phyloP scores from a whole-genome alignment of 768 basidiomycete species.

The Kwoniella sp. region DNA sequence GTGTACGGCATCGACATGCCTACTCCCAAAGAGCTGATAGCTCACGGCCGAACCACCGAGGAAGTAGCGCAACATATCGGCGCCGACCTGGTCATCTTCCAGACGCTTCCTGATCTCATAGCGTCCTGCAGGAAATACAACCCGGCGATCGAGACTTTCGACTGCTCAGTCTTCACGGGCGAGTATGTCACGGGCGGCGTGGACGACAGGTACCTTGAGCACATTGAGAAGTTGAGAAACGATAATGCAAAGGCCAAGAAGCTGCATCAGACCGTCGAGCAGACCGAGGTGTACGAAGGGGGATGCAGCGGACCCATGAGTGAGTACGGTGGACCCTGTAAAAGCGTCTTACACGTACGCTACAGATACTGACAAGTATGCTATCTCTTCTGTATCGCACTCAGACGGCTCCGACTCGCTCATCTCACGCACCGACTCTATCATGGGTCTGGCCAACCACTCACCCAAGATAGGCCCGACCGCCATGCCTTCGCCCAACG shows the following conservation, averaged over 20 bases:
- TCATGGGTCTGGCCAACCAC: constrained; percentile 55
- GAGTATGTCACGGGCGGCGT: constrained; percentile 95
- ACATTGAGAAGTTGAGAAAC: constrained; percentile 74
- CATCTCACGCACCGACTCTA: constrained; percentile 32
- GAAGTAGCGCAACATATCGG: constrained; percentile 81
- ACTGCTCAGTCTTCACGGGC: constrained; percentile 97
- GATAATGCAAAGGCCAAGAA: constrained; percentile 75
- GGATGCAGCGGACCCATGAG: constrained; percentile 57
- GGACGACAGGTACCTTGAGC: constrained; percentile 74
- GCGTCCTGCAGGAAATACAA: constrained; percentile 84
- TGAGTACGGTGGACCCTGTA: constrained; percentile 38
- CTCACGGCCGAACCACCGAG: constrained; percentile 70
- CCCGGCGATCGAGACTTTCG: constrained; percentile 72
- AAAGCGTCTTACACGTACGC: neutral
- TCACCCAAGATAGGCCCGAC: constrained; percentile 51
- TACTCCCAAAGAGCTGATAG: constrained; percentile 88
- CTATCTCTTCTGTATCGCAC: neutral
- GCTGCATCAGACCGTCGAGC: constrained; percentile 33
- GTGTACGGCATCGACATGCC: constrained; percentile 99
- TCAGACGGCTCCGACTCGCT: constrained; percentile 55
- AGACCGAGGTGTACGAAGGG: constrained; percentile 41
- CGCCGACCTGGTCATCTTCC: constrained; percentile 94
- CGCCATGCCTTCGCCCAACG: constrained; percentile 47
- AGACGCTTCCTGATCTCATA: constrained; percentile 84
- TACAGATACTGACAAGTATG: neutral